Conservation (phyloP, 495 filamentous ascomycete genomes). For the Usnea hakonensis region DNA sequence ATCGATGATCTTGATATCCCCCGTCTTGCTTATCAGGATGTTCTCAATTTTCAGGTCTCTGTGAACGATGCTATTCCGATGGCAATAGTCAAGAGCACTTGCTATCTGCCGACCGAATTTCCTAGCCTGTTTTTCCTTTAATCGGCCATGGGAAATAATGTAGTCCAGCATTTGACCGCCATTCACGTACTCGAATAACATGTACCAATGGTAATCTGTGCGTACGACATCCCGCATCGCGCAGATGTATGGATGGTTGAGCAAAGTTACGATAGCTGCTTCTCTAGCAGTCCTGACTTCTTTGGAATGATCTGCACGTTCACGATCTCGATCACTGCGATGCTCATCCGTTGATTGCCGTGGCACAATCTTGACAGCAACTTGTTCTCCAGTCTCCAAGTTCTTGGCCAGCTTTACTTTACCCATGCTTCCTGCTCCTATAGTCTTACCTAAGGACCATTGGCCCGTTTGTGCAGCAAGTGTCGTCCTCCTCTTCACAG, state of each 20-base stretch:
- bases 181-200: conserved; percentile 99
- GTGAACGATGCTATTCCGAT: conserved; percentile 98
- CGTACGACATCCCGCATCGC: conserved; percentile 91
- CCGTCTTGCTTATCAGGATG: conserved; percentile 97
- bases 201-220: conserved; percentile 98
- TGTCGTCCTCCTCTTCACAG: conserved; percentile 64
- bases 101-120: conserved; percentile 98
- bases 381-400: conserved; percentile 74
- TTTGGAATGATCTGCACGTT: conserved; percentile 89
- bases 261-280: conserved; percentile 90
- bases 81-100: conserved; percentile 97
- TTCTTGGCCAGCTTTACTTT: conserved; percentile 86
- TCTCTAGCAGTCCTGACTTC: conserved; percentile 94
- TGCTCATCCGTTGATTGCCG: conserved; percentile 78
- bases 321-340: conserved; percentile 69
- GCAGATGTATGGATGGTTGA: conserved; percentile 95
- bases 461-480: conserved; percentile 76
- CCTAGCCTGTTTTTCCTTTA: conserved; percentile 97
- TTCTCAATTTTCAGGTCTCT: conserved; percentile 98
- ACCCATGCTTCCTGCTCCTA: conserved; percentile 96
- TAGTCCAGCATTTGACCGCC: conserved; percentile 99
- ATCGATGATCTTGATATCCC: conserved; percentile 99
- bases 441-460: conserved; percentile 93
- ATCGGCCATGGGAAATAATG: conserved; percentile 93
- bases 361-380: conserved; percentile 97